These are phyloP conservation scores for Mycena haematopus DNA, from an alignment of 768 basidiomycete species.

Conservation along the genomic window DNA sequence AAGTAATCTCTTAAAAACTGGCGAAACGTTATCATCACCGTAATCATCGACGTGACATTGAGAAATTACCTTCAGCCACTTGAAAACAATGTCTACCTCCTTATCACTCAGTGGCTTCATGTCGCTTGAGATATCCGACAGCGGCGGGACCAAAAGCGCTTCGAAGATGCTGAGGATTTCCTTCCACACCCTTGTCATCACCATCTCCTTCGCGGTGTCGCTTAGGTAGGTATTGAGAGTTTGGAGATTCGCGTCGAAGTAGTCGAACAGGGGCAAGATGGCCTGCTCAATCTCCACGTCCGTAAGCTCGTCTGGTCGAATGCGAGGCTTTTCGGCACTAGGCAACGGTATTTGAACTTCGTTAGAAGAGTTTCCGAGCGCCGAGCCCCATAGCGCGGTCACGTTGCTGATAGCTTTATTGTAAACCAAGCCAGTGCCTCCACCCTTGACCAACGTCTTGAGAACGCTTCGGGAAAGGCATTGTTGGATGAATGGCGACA, in stretches of 20 bases:
- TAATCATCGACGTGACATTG: not conserved
- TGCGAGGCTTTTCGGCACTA: conserved; percentile 74
- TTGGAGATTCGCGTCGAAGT: conserved; percentile 92
- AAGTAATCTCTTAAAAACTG: conserved; percentile 96
- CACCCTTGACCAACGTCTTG: conserved; percentile 76
- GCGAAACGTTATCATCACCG: not conserved
- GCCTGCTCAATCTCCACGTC: conserved; percentile 96
- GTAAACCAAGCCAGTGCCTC: conserved; percentile 71
- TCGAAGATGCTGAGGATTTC: conserved; percentile 89
- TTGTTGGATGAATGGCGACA: conserved; percentile 92
- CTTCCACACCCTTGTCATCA: conserved; percentile 96
- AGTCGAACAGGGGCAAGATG: conserved; percentile 91
- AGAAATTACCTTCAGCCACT: conserved; percentile 86
- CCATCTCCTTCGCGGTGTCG: conserved; percentile 85
- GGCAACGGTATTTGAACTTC: conserved; percentile 85
- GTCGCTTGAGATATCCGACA: conserved; percentile 84
- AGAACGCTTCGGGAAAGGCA: conserved; percentile 80
- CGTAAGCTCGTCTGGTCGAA: conserved; percentile 80
- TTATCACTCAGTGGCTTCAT: conserved; percentile 94
- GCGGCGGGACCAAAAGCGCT: conserved; percentile 86
- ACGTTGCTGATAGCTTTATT: conserved; percentile 88
- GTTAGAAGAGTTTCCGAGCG: conserved; percentile 65
- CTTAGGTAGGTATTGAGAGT: conserved; percentile 90
- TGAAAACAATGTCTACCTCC: conserved; percentile 98
- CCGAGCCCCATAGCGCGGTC: conserved; percentile 82